Base-by-base conservation (phyloP, 306 rosid genomes). In the Prunus mira region DNA sequence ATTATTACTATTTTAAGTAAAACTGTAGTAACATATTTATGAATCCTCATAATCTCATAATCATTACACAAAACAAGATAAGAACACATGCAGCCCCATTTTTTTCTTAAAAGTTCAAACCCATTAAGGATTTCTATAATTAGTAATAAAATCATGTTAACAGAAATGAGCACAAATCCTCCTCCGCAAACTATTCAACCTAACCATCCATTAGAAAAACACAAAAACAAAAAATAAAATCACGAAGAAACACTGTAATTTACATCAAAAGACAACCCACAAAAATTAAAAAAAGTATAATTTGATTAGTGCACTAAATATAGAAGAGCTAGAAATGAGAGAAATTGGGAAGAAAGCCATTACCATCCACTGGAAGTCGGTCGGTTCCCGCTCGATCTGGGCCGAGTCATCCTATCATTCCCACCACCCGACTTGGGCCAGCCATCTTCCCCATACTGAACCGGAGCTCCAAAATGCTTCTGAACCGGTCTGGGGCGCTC, bases 351-450 rank as follows among this genome's bases (percentile, higher is more conserved):
- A 65, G 25, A 60, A 43, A 51, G 47, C 25, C 65, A 43, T 62
- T 85, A 85, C 88, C 86, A 79, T 81, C 84, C 79, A 47, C 78
- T 85, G 12, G 84, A 75, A 71, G 41, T 78, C n/a, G 86, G 83
- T 32, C 81, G 88, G 75, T 43, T 56, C 58, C 88, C 82, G 58
- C 86, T 61, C 55, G 88, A 84, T 60, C 85, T 65, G 46, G 90
- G 92, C 41, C 88, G 84, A 82, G 65, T 78, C 86, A 80, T 76
- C 80, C 86, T 86, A 73, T 86, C 97, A 11, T 80, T 52, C 17
- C 90, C 91, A 80, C 87, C 79, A 6, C 96, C 91, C 19, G 96
- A 88, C 74, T 84, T 88, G 72, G 97, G 97, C 50, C 93, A 79
- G 20, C 83, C 81, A 72, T 88, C 83, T 52, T 88, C 90, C 9